Evolutionary conservation across 2,329 filamentous ascomycete species (phyloP).

Genomic region (Aspergillus sp.): DNA sequence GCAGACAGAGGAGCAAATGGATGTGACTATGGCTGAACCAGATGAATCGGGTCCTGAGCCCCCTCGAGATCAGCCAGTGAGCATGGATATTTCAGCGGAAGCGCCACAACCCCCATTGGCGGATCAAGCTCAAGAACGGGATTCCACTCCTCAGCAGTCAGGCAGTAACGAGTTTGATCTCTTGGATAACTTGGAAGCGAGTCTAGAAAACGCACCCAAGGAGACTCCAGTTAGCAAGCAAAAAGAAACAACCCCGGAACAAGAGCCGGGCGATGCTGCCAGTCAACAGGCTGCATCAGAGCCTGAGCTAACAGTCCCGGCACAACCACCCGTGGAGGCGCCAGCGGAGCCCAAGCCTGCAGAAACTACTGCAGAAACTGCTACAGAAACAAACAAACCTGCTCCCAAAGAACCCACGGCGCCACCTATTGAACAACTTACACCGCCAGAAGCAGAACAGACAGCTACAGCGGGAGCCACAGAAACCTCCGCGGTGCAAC

Average conservation of each 20-base stretch:
- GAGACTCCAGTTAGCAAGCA: conserved; percentile 11
- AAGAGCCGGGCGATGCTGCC: not conserved
- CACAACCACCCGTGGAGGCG: not conserved
- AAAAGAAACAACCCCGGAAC: not conserved
- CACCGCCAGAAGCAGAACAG: not conserved
- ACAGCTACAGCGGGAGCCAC: not conserved
- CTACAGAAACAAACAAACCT: not conserved
- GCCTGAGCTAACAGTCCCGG: not conserved
- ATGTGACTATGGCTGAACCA: conserved; percentile 11
- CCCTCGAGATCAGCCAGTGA: not conserved
- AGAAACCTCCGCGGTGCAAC: not conserved
- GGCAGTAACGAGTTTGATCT: conserved; percentile 42
- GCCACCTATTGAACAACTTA: conserved; percentile 6
- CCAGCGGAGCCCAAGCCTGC: not conserved
- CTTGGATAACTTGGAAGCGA: conserved; percentile 49
- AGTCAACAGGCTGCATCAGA: not conserved
- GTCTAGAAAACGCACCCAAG: conserved; percentile 26
- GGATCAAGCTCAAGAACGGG: conserved; percentile 1
- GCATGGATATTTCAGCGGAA: conserved; percentile 10
- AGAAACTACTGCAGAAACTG: not conserved
- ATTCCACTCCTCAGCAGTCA: conserved; percentile 16
- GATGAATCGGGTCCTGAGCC: conserved; percentile 3
- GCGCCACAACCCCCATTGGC: not conserved
- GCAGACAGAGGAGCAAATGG: conserved; percentile 12
- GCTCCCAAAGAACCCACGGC: not conserved